Conservation (phyloP, 768 basidiomycete species). For the Hirschioporus abietinus region DNA sequence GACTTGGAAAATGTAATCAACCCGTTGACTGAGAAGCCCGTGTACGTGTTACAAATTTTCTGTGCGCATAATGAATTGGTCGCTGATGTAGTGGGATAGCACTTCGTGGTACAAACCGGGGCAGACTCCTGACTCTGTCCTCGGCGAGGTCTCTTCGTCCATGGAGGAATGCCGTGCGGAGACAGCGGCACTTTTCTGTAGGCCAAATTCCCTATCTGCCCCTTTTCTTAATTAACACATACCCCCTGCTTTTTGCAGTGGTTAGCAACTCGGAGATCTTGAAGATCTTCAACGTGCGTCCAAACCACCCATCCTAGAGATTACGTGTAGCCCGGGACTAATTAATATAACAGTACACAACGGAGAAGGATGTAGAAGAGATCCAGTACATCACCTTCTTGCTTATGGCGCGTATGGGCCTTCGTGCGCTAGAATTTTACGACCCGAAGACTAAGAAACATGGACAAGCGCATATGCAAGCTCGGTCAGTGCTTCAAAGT, state of each 20-base stretch:
- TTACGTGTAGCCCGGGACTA: background rate
- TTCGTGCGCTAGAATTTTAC: constrained; percentile 77
- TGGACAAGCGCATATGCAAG: constrained; percentile 89
- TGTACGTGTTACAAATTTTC: constrained; percentile 37
- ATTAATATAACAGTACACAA: constrained; percentile 47
- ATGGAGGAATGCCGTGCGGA: constrained; percentile 95
- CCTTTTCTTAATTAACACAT: background rate
- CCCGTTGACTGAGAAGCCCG: constrained; percentile 70
- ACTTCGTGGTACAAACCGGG: constrained; percentile 86
- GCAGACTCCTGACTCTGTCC: constrained; percentile 74
- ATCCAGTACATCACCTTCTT: constrained; percentile 79
- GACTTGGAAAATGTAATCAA: constrained; percentile 70
- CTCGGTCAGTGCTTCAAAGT: constrained; percentile 46
- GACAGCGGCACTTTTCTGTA: constrained; percentile 76
- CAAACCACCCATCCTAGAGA: background rate
- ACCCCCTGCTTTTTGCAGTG: constrained; percentile 34
- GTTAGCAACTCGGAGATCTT: constrained; percentile 72
- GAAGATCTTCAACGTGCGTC: constrained; percentile 69
- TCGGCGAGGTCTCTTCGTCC: constrained; percentile 85
- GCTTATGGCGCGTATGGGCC: constrained; percentile 79
- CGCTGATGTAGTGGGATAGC: constrained; percentile 28
- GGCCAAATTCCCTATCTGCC: constrained; percentile 20
- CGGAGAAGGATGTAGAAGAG: constrained; percentile 65
- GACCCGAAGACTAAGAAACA: constrained; percentile 79
- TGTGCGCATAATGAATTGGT: background rate